These are phyloP conservation scores for Scheffersomyces spartinae DNA, from an alignment of 805 yeast species.

Conservation along the genomic window DNA sequence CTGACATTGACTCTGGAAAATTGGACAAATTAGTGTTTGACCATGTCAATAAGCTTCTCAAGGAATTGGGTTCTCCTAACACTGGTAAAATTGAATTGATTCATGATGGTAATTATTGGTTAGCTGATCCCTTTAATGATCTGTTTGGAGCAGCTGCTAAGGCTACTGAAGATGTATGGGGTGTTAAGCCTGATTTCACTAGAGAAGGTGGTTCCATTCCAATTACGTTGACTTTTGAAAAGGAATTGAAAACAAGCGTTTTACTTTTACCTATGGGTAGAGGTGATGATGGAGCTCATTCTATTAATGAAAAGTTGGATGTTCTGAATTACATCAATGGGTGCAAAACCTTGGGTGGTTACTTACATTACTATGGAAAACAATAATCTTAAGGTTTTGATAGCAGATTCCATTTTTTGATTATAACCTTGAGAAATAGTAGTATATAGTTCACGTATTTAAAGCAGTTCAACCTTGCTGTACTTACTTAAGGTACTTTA, in stretches of 20 bases:
- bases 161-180: slow-evolving; percentile 93
- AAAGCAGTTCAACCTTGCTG: background rate
- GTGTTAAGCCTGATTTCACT: slow-evolving; percentile 89
- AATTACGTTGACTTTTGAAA: slow-evolving; percentile 87
- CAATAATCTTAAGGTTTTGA: background rate
- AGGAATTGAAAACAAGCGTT: slow-evolving; percentile 74
- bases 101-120: slow-evolving; percentile 97
- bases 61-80: slow-evolving; percentile 67
- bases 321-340: slow-evolving; percentile 86
- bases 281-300: slow-evolving; percentile 99
- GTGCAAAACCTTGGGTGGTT: slow-evolving; percentile 85
- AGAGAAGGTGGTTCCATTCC: slow-evolving; percentile 99
- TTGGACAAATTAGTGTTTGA: slow-evolving; percentile 68
- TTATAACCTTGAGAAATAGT: too few relatives aligned
- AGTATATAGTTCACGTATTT: too few relatives aligned
- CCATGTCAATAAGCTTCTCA: slow-evolving; percentile 57
- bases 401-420: too few relatives aligned
- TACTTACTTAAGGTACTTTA: background rate
- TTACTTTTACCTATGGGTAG: slow-evolving; percentile 93
- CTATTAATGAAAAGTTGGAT: slow-evolving; percentile 91
- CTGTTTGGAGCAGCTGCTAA: slow-evolving; percentile 87
- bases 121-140: slow-evolving; percentile 85
- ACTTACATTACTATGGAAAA: slow-evolving; percentile 69
- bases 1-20: slow-evolving; percentile 74
- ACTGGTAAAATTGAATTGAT: slow-evolving; percentile 58